These are phyloP conservation scores for Scenedesmus sp. DNA, from an alignment of 163 green algal species.

Conservation along the genomic window DNA sequence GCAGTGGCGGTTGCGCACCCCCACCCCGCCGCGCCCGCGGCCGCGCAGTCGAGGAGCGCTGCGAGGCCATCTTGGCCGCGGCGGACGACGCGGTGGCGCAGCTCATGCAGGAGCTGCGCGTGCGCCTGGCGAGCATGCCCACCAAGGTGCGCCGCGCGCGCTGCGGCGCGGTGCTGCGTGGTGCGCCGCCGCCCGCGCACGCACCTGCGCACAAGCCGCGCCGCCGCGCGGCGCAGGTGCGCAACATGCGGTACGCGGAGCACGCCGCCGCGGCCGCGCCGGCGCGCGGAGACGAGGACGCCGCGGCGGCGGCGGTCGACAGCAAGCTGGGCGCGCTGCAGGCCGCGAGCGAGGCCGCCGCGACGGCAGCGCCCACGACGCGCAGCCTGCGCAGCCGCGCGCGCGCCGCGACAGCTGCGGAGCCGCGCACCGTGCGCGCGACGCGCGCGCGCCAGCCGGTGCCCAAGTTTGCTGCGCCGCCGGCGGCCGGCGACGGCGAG, in stretches of 20 bases:
- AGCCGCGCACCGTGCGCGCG: slow-evolving; percentile 19
- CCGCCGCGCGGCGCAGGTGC: neutral
- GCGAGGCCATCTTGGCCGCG: slow-evolving; percentile 21
- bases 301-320: slow-evolving; percentile 29
- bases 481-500: no score
- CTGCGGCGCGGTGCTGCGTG: no score
- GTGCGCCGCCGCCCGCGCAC: no score
- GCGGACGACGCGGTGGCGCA: slow-evolving; percentile 24
- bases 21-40: no score
- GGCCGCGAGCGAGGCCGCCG: slow-evolving; percentile 2
- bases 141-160: slow-evolving; percentile 6
- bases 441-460: slow-evolving; percentile 13
- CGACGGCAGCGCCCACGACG: slow-evolving; percentile 32
- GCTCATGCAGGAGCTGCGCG: slow-evolving; percentile 33
- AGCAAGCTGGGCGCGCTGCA: slow-evolving; percentile 29
- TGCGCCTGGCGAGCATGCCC: slow-evolving; percentile 1
- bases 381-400: slow-evolving; percentile 37
- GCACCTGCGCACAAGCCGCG: neutral
- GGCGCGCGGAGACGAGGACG: neutral
- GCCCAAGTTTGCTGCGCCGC: slow-evolving; percentile 6
- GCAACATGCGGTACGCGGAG: slow-evolving; percentile 23
- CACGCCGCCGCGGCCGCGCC: neutral
- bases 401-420: neutral
- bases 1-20: no score
- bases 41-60: slow-evolving; percentile 43